Conservation (phyloP, 148 eudicot species). For the Rhododendron griersonianum region DNA sequence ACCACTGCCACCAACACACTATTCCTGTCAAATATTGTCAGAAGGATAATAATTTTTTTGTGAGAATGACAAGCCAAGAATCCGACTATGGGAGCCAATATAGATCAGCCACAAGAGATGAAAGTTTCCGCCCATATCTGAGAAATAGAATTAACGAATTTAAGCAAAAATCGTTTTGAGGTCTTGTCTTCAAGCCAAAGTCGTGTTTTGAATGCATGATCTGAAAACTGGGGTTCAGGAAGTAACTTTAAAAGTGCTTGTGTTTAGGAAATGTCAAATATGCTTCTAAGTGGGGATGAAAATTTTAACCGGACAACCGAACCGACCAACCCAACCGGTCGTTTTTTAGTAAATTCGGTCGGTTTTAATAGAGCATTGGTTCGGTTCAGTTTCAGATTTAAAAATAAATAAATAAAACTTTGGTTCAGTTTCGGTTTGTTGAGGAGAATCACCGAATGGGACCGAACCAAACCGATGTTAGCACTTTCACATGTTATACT, state of each 20-base stretch:
- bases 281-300: not conserved
- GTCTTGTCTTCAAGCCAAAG: not conserved
- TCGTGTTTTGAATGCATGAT: not conserved
- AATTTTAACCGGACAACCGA: no score
- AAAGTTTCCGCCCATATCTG: not conserved
- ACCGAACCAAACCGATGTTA: no score
- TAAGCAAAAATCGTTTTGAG: not conserved
- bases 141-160: not conserved
- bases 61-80: not conserved
- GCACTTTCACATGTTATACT: no score
- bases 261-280: not conserved
- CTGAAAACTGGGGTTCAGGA: not conserved
- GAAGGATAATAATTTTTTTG: not conserved
- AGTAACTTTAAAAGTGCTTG: not conserved
- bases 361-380: no score
- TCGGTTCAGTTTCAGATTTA: no score
- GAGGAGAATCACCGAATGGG: no score
- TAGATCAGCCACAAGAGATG: not conserved
- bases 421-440: no score
- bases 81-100: not conserved
- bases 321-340: no score
- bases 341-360: no score
- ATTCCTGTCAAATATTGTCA: not conserved
- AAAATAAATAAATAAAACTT: no score
- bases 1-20: not conserved